Evolutionary conservation across 2,329 filamentous ascomycete genomes (phyloP), one percentile per base, ranked within the genome.

Genomic region (Diplodia intermedia): DNA sequence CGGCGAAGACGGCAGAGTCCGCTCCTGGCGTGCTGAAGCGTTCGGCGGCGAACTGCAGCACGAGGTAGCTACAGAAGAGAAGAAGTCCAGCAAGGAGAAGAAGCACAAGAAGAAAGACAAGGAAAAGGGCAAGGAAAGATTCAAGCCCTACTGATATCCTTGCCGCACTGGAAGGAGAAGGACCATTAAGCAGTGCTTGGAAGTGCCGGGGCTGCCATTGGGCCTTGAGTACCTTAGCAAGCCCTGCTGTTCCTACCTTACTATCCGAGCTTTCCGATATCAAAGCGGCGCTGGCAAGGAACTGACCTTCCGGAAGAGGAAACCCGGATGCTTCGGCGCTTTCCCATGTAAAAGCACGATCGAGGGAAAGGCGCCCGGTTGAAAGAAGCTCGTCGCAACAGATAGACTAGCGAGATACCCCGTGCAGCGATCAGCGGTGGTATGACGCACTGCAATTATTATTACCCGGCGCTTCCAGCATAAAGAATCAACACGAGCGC

Each of bases 1-100:
- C 70, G 83, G 83, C n/a, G 83, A 85, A 73, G 83, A 85, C 70
- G 81, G 82, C 9, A 73, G 73, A 6, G 75, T 85, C 36, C 78
- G 79, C 57, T 76, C 80, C 1, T 85, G 83, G 83, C 31, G 66
- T 40, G 69, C 60, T 6, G 65, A 53, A 23, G 53, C 57, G 26
- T 33, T 73, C 70, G 2, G 71, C 67, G 31, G 60, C 20, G 14
- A 63, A 5, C 26, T 26, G 26, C 29, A 63, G 43, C 43, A 26
- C 72, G 69, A 66, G 23, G 72, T 56, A 4, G 69, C 66, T 72
- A 67, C 31, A 38, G 31, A 38, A 1, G 50, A 47, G 38, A 38
- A 40, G 26, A 47, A 52, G 38, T 14, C 53, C 2, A 38, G 33
- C 6, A 49, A 66, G 4, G 54, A 66, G 2, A 56, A 73, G 47